Evolutionary conservation across 768 basidiomycete species (phyloP), one percentile per base, ranked within the genome.

Genomic region (Kwoniella heveanensis): DNA sequence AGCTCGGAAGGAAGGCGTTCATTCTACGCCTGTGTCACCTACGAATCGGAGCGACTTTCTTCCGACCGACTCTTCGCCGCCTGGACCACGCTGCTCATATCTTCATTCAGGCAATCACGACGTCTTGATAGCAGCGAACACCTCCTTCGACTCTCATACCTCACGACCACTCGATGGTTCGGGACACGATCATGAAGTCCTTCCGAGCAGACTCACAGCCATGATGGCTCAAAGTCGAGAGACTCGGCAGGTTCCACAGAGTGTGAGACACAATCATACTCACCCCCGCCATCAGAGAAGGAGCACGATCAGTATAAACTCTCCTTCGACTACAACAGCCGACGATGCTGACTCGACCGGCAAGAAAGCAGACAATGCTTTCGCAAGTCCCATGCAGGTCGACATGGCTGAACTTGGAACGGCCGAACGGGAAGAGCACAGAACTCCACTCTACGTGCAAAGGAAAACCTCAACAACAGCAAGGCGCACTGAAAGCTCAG

Each of bases 21-120:
- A 60, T 12, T 60, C 57, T 17, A 58, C 57, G 0, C 57, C 57
- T 17, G 57, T 58, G 5, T 58, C 57, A 22, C 57, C 57, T 6
- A 25, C 36, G 12, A 24, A 47, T 27, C 1, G 24, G n/a, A 39
- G 6, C 36, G 6, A 24, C 29, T 56, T 39, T n/a, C n/a, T 15
- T 3, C 26, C 1, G 32, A 22, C 27, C 8, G 4, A 7, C 10
- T 8, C 3, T 9, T 10, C 17, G 8, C 17, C 54, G 21, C 36
- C 32, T 13, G 32, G 32, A 6, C 32, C 32, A 13, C 32, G 32
- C 5, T 5, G 32, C 32, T 32, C 32, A 32, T 32, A n/a, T n/a
- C n/a, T n/a, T n/a, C n/a, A n/a, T n/a, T n/a, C n/a, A n/a, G n/a
- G n/a, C n/a, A n/a, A n/a, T n/a, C n/a, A n/a, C n/a, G n/a, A n/a